Base-by-base conservation (phyloP, 352 stramenopile genomes). In the Phytophthora uliginosa region DNA sequence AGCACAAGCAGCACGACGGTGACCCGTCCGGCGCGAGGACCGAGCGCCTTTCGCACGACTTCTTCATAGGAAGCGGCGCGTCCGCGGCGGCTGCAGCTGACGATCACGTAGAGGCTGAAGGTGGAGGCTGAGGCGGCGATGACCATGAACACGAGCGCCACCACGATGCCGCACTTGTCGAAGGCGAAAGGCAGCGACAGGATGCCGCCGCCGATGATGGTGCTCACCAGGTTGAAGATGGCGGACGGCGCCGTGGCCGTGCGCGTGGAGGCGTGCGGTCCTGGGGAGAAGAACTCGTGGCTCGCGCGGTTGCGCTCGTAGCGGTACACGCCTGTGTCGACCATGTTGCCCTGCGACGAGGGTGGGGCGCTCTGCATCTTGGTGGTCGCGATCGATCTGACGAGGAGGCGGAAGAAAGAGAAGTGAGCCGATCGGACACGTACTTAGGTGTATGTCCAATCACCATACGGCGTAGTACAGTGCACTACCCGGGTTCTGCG, bases 171-270 rank as follows among this genome's bases (percentile, higher is more conserved):
- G 72, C 86, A 95, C 72, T 96, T 93, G 66, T 95, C 89, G 69
- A 97, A 94, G 51, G 91, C 91, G 61, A 93, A 97, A 22, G 91
- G 90, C 53, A 97, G 80, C 62, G 90, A 96, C 33, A 97, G 73
- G 58, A 95, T 88, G 10, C 91, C 91, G 54, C 90, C 91, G 34
- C 91, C 91, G 54, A 97, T 95, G 71, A 97, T 94, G 12, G 91
- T 97, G 71, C 89, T 95, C 54, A 96, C 89, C 15, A 97, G 78
- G 61, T 95, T 97, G 74, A 97, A 97, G 55, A 95, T 79, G 31
- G 90, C 87, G 15, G 88, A 95, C 51, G 80, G 78, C 48, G 82
- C 85, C 8, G 84, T 94, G 33, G 86, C 86, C n/a, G 87, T 93
- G 67, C 88, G 89, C 31, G 81, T 71, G 13, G 63, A 70, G 20